These are phyloP conservation scores for Xylaria sp. DNA, from an alignment of 2,329 filamentous ascomycete species.

Conservation along the genomic window DNA sequence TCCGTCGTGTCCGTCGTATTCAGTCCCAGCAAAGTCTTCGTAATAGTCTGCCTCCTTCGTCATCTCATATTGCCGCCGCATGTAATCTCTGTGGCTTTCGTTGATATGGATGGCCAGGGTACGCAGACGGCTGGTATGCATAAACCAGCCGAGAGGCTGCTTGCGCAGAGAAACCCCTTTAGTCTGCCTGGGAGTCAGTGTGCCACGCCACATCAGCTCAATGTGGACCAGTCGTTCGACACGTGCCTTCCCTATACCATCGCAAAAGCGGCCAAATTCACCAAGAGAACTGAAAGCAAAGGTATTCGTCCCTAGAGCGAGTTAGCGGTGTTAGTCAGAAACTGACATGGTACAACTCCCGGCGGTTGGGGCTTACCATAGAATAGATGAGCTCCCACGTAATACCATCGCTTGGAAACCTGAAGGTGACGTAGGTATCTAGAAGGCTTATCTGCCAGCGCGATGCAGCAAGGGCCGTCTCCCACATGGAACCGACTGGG, in stretches of 20 bases:
- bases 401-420: conserved; percentile 56
- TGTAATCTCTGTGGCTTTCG: conserved; percentile 50
- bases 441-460: conserved; percentile 50
- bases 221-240: conserved; percentile 58
- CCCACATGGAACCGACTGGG: conserved; percentile 56
- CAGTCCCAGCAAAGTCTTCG: conserved; percentile 33
- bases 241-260: conserved; percentile 54
- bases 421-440: conserved; percentile 53
- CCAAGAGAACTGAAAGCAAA: conserved; percentile 66
- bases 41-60: conserved; percentile 7
- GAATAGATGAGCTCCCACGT: conserved; percentile 57
- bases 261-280: conserved; percentile 61
- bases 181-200: conserved; percentile 8
- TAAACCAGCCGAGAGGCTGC: conserved; percentile 51
- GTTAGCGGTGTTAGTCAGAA: conserved; percentile 11
- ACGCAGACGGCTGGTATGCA: conserved; percentile 53
- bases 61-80: conserved; percentile 55
- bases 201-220: conserved; percentile 55
- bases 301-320: conserved; percentile 50
- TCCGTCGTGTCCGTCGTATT: not conserved
- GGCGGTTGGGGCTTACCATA: conserved; percentile 51
- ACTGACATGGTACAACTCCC: not conserved
- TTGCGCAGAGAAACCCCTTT: conserved; percentile 53
- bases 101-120: conserved; percentile 56
- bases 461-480: conserved; percentile 48